Base-by-base conservation (phyloP, 257 asterid genomes). In the Mentha longifolia region DNA sequence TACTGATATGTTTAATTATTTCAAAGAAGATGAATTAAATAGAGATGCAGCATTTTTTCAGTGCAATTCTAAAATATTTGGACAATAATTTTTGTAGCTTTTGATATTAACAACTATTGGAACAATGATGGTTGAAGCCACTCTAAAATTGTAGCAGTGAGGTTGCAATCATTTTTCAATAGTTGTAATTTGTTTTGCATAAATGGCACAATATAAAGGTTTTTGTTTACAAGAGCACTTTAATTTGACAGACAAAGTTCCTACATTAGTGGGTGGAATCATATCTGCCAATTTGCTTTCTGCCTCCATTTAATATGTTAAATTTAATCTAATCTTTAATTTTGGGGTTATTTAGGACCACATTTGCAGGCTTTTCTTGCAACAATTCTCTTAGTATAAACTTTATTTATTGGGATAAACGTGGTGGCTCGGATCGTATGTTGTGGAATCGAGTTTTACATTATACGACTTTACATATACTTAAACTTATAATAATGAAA, bases 191-290 rank as follows among this genome's bases (percentile, higher is more conserved):
- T 71, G 69, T 62, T 42, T 50, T 49, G 49, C 59, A 67, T 64
- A 61, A 14, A 46, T 51, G 68, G 60, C 74, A 45, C 31, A 61
- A 42, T 9, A 58, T 61, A 62, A 59, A 62, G 47, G 60, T 3
- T 66, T 3, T 66, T 68, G 0, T 1, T 74, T 71, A 37, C 55
- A 62, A 7, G 10, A 69, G 39, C 54, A 70, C 43, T 68, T 71
- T 22, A 43, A 22, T 43, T 64, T 41, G 51, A 72, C 69, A 78
- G 72, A 65, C 74, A 73, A 70, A 45, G 49, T 75, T 79, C 81
- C 81, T 74, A 70, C 64, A 83, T 74, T 45, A 74, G 82, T 83
- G 82, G 77, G 20, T 71, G 69, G 56, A 83, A 83, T 79, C 82
- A 77, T 76, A 50, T 50, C 61, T 55, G 67, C 69, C 39, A 55